A percentile compares a stretch with the other conserved stretches of the same genome.
Conservation (phyloP, 768 basidiomycete genomes). For the Xerocomus spinulosus region DNA sequence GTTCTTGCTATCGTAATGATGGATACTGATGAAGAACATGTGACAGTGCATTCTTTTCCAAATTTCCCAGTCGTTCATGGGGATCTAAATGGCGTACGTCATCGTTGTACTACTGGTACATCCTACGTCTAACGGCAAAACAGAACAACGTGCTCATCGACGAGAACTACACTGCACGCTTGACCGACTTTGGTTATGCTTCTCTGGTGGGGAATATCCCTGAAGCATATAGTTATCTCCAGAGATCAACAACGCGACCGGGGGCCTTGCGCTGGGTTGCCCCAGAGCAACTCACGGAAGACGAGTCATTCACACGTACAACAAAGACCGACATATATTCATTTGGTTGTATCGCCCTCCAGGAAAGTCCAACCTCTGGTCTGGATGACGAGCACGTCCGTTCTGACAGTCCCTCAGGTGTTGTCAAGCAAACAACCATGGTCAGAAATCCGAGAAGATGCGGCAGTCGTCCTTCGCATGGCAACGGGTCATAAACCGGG, state of each 20-base stretch:
- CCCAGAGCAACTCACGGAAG: background rate
- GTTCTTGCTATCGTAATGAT: background rate
- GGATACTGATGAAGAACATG: background rate
- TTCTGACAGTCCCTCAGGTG: background rate
- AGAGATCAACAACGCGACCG: background rate
- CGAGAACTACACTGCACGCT: conserved; percentile 27
- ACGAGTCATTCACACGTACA: background rate
- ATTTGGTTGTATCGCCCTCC: background rate
- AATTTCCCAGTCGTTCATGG: conserved; percentile 9
- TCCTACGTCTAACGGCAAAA: background rate
- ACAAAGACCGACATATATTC: background rate
- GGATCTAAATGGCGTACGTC: conserved; percentile 12
- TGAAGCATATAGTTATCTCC: background rate
- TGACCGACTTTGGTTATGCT: conserved; percentile 40
- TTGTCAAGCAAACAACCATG: background rate
- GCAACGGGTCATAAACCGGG: no score
- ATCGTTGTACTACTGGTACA: no score
- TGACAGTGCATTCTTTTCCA: conserved; percentile 7
- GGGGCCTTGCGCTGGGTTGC: background rate
- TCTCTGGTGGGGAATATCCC: background rate
- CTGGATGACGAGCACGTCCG: background rate
- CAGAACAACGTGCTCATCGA: conserved; percentile 18
- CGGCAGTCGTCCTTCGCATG: no score
- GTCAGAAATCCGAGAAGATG: background rate
- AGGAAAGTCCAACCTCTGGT: background rate